Conservation (phyloP, 768 basidiomycete species). For the Pholiota microspora region DNA sequence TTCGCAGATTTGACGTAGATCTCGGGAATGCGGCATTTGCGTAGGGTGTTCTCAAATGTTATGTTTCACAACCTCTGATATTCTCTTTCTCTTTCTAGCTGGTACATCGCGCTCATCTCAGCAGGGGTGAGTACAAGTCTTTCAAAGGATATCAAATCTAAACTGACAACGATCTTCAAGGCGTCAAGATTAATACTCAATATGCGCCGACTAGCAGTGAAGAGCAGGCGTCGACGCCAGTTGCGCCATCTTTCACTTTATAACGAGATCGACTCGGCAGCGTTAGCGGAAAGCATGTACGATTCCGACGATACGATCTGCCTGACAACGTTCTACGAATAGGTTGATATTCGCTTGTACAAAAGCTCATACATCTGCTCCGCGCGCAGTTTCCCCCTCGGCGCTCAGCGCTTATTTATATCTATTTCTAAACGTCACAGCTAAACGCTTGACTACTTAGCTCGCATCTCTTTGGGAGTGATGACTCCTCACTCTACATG, state of each 20-base stretch:
- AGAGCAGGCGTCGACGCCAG: not conserved
- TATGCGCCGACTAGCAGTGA: constrained; percentile 5
- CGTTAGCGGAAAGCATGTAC: not conserved
- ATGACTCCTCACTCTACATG: no score
- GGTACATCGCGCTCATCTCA: constrained; percentile 15
- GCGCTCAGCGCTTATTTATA: no score
- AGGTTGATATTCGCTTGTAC: no score
- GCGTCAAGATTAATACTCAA: constrained; percentile 10
- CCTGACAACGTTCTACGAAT: constrained; percentile 3
- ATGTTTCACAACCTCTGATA: not conserved
- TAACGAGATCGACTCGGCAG: not conserved
- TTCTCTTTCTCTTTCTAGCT: constrained; percentile 1
- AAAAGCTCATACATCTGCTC: no score
- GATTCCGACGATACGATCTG: not conserved
- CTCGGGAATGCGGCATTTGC: constrained; percentile 13
- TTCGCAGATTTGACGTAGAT: not conserved
- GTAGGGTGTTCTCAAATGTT: constrained; percentile 5
- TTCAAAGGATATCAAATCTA: not conserved
- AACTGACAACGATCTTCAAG: not conserved
- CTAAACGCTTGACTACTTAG: no score
- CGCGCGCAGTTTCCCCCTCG: no score
- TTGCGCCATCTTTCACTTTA: not conserved
- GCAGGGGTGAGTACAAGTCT: constrained; percentile 2
- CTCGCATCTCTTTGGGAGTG: no score
- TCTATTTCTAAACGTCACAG: no score